Base-by-base conservation (phyloP, 768 basidiomycete species). In the Mrakia blollopis region DNA sequence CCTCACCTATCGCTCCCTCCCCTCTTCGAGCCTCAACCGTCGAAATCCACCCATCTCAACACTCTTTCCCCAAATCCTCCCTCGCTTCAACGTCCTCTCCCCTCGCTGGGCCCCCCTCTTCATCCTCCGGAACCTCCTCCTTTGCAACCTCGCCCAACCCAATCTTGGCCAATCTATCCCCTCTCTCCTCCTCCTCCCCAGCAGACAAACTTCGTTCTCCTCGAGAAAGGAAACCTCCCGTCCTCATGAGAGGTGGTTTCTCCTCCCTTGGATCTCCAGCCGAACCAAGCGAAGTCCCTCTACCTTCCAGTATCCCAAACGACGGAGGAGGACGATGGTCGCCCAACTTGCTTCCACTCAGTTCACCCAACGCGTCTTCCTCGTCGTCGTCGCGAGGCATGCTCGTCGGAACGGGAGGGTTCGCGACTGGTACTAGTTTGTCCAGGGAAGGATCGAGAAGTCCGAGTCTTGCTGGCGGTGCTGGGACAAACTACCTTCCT, bases 161-260 rank as follows among this genome's bases (percentile, higher is more conserved):
- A 6, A 71, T 71, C 69, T 28, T 41, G 28, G 16, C 69, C 41
- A 37, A 11, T 41, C 68, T 44, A 41, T 41, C 30, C 35, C 68
- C 32, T 5, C 25, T 23, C 30, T 54, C 37, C 57, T 50, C 37
- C 57, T 50, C 47, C 70, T n/a, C 68, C 4, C 47, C 47, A 50
- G 47, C 44, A 47, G 44, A 47, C 44, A 47, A 30, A 37, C 62
- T 71, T 18, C 71, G 71, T 25, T 72, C 71, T 5, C 71, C 71
- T 44, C 62, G 73, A n/a, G 50, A 74, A 47, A 47, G 73, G 11
- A 65, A 61, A 35, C 32, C 61, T 23, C 73, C 61, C 21, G 73
- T 74, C 25, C 63, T 74, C 28, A 65, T 74, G 61, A 41, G 73
- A 65, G 73, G 73, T 28, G 73, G 73, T 0, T 74, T 74, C 30